Base-by-base conservation (phyloP, 257 asterid species). In the Verbascum thapsus region DNA sequence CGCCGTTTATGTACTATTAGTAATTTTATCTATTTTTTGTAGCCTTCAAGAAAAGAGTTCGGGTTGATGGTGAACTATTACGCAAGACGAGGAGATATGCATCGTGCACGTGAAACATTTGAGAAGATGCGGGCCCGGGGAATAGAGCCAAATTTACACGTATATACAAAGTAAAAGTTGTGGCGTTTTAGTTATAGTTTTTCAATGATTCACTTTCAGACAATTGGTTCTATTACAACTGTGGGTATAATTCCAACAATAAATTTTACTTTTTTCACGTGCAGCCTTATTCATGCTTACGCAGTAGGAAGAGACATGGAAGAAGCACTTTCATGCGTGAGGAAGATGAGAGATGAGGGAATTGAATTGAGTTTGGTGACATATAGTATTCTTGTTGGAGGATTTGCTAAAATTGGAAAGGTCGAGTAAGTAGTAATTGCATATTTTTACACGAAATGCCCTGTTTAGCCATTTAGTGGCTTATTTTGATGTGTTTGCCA, bases 31-130 rank as follows among this genome's bases (percentile, higher is more conserved):
- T 63, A 42, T 32, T 63, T 72, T 75, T 78, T 78, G 84, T 82
- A 89, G 99, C 99, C 99, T 63, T 88, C 99, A 73, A 83, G 99
- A 74, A 92, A 81, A 76, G 99, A 92, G 81, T 92, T 83, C 63
- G 96, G 96, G 15, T 75, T 90, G 82, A 76, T 92, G 96, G 92
- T 92, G 82, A 87, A 80, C 74, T 92, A 89, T 74, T 92, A 92
- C 66, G 99, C 83, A 20, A 90, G 94, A 73, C 84, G 97, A 41
- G 99, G 99, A 51, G 99, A 92, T 74, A 81, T 87, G 96, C 95
- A 92, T 82, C 94, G 95, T 60, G 97, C 99, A 56, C 96, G 99
- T 51, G 95, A 90, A 77, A 78, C 76, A 43, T 92, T 92, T 78
- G 99, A 92, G 86, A 85, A 75, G 81, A 92, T 89, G 97, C 83